Percentiles rank a stretch among this genome's conserved stretches.
Conservation (phyloP, 768 basidiomycete genomes). For the Auricularia auricula-judae region DNA sequence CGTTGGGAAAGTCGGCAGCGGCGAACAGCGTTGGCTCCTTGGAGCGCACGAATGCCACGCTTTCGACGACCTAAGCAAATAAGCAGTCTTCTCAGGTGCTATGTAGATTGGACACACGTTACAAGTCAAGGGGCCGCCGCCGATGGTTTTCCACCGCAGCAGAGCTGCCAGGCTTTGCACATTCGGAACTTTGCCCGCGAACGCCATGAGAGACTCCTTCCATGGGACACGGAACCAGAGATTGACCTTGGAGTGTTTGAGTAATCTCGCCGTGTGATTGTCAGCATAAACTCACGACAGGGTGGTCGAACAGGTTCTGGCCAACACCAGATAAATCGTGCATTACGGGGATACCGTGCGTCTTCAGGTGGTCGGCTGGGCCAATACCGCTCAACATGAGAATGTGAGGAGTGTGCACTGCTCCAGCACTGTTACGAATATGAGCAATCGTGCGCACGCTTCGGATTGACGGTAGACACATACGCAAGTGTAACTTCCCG, state of each 20-base stretch:
- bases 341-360: constrained; percentile 42
- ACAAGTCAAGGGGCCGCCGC: constrained; percentile 38
- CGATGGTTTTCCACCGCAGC: constrained; percentile 31
- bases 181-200: constrained; percentile 8
- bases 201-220: neutral
- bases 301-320: constrained; percentile 60
- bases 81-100: neutral
- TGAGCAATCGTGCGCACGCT: neutral
- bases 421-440: constrained; percentile 19
- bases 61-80: constrained; percentile 26
- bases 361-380: constrained; percentile 43
- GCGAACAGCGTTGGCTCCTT: constrained; percentile 38
- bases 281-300: constrained; percentile 17
- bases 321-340: constrained; percentile 67
- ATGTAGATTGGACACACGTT: constrained; percentile 31
- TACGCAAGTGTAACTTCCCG: constrained; percentile 12
- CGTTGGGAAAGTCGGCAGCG: neutral
- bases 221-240: constrained; percentile 38
- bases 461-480: neutral
- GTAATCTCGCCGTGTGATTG: too few relatives aligned
- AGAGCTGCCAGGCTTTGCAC: constrained; percentile 21
- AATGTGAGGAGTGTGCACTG: constrained; percentile 26
- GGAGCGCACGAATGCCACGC: constrained; percentile 43
- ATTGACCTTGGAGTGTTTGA: constrained; percentile 19
- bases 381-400: constrained; percentile 49